Evolutionary conservation across 495 filamentous ascomycete genomes (phyloP), one percentile per base, ranked within the genome.

Genomic region (Aspergillus cristatus): DNA sequence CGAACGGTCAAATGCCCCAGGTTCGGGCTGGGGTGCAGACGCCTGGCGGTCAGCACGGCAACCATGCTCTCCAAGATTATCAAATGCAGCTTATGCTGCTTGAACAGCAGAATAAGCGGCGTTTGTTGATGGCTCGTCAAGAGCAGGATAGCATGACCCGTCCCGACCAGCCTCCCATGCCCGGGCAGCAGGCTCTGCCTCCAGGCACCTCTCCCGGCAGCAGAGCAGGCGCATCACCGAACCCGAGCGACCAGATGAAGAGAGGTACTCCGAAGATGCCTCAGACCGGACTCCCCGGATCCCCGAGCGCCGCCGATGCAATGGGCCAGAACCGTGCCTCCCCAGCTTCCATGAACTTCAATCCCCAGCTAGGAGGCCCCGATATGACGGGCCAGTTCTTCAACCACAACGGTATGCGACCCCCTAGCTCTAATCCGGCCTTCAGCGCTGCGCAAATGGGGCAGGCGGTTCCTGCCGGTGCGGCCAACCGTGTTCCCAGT

Each of bases 41-140:
- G 42, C 67, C 70, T 54, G 63, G 70, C 28, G 68, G 66, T 37
- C 58, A 58, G 41, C 73, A 76, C 35, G 86, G 86, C 55, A 95
- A 91, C 51, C 89, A 95, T 58, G 93, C 93, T 26, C 70, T 98
- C 38, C 90, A 96, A 57, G 93, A 97, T 58, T 97, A 98, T 61
- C 91, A 98, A 65, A 95, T 96, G 91, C 91, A 98, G 53, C 69
- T 98, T 54, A 96, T 97, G 91, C 60, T 98, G 38, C 79, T 98
- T 28, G 91, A 98, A 60, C 91, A 98, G 64, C 91, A 98, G 59
- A 98, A 97, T 51, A 98, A 97, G 74, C 91, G 90, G 53, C 73
- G 91, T 15, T 67, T 98, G 51, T 81, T 96, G 74, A 93, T 95
- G 89, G 91, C 91, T 41, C 81, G 91, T 30, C 86, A 94, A 62